A percentile compares a stretch with the other conserved stretches of the same genome.
phyloP scores from a whole-genome alignment of 371 early-diverging fungal species.

The Mortierella sp. region DNA sequence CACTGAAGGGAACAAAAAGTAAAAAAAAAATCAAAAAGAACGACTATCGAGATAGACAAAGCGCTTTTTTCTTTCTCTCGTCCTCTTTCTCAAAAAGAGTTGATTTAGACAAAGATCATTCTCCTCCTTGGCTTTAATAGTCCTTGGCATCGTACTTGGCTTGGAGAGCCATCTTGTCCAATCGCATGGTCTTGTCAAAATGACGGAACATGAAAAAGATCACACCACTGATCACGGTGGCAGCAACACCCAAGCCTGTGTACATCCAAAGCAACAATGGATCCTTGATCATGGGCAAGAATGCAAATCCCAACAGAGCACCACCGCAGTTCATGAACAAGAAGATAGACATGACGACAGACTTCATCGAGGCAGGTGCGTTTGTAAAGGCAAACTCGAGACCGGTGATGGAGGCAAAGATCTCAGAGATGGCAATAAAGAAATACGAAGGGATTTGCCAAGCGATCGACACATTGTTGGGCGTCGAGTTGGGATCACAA shows the following conservation, averaged over 20 bases:
- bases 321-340: slow-evolving; percentile 75
- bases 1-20: no score
- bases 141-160: slow-evolving; percentile 37
- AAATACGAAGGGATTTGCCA: slow-evolving; percentile 75
- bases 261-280: slow-evolving; percentile 74
- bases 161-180: slow-evolving; percentile 26
- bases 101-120: no score
- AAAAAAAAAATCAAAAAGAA: not conserved
- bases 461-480: slow-evolving; percentile 67
- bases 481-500: slow-evolving; percentile 37
- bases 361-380: slow-evolving; percentile 79
- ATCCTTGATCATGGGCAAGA: slow-evolving; percentile 70
- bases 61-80: not conserved
- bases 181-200: slow-evolving; percentile 39
- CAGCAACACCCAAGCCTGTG: slow-evolving; percentile 60
- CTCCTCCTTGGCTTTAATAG: no score
- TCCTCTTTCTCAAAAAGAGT: no score
- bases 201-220: slow-evolving; percentile 50
- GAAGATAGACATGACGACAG: slow-evolving; percentile 77
- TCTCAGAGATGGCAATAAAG: slow-evolving; percentile 64
- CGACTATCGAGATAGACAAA: no score
- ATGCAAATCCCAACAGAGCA: slow-evolving; percentile 68
- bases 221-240: slow-evolving; percentile 51
- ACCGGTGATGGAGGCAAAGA: slow-evolving; percentile 81
- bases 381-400: slow-evolving; percentile 83